A percentile compares a stretch with the other conserved stretches of the same genome.
Conservation (phyloP, 1,139 yeast genomes). For the Yamadazyma jaroonii region DNA sequence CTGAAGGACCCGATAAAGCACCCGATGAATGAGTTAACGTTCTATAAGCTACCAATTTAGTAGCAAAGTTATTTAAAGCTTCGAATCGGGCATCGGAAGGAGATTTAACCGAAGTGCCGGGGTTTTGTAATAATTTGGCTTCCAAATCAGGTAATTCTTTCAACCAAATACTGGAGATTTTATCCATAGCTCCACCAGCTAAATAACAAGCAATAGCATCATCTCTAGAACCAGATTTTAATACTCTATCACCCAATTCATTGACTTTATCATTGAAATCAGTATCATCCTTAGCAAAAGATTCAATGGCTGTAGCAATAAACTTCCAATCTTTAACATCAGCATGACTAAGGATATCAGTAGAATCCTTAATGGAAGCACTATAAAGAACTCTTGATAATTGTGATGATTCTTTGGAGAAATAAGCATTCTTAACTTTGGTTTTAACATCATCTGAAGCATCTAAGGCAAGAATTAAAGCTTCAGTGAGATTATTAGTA, state of each 20-base stretch:
- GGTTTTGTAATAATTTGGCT: constrained; percentile 39
- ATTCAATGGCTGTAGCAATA: constrained; percentile 66
- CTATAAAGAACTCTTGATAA: constrained; percentile 75
- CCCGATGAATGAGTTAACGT: constrained; percentile 45
- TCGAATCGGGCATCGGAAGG: constrained; percentile 84
- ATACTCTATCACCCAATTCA: constrained; percentile 67
- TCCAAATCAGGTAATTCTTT: constrained; percentile 67
- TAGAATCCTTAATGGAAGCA: constrained; percentile 55
- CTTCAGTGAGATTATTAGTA: constrained; percentile 67
- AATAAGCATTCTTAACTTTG: constrained; percentile 70
- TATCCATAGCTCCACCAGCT: constrained; percentile 79
- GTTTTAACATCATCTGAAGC: constrained; percentile 61
- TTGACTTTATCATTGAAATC: constrained; percentile 55
- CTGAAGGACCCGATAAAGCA: constrained; percentile 43
- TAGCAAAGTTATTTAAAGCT: constrained; percentile 78
- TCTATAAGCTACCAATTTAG: constrained; percentile 76
- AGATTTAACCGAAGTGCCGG: constrained; percentile 41
- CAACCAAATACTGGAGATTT: constrained; percentile 81
- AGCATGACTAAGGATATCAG: constrained; percentile 76
- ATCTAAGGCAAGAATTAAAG: constrained; percentile 75
- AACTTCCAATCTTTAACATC: constrained; percentile 82
- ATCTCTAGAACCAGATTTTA: constrained; percentile 46
- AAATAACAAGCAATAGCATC: constrained; percentile 77
- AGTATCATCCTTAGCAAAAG: constrained; percentile 47
- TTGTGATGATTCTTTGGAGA: constrained; percentile 55